These are phyloP conservation scores for Gracilariopsis chorda DNA, from an alignment of 23 red algal genomes.

Conservation along the genomic window DNA sequence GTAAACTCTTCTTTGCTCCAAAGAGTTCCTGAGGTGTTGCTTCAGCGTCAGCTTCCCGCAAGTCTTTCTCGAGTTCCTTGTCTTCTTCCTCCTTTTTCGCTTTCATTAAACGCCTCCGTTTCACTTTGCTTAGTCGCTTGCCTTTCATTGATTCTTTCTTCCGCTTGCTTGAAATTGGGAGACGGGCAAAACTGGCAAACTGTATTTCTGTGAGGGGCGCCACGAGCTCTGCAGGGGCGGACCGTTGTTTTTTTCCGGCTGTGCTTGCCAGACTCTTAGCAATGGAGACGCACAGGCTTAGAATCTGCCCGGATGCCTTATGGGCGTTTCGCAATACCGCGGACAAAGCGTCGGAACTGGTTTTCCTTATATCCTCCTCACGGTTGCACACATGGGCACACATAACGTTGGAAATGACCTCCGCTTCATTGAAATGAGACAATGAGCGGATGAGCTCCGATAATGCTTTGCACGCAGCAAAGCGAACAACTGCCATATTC, in stretches of 20 bases:
- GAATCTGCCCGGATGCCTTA: conserved; percentile 29
- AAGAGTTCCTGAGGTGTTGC: conserved; percentile 51
- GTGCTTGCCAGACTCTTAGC: conserved; percentile 45
- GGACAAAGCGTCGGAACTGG: conserved; percentile 6
- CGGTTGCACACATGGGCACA: conserved; percentile 17
- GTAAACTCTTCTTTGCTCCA: conserved; percentile 35
- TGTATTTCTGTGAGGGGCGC: conserved; percentile 51
- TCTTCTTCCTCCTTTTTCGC: conserved; percentile 10
- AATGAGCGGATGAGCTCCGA: conserved; percentile 34
- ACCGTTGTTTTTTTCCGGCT: conserved; percentile 8
- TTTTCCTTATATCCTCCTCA: conserved; percentile 19
- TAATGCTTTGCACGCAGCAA: conserved; percentile 40
- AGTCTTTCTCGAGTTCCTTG: conserved; percentile 50
- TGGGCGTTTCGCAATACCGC: conserved; percentile 43
- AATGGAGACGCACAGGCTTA: conserved; percentile 45
- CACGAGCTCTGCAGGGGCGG: conserved; percentile 41
- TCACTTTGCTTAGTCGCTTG: conserved; percentile 4
- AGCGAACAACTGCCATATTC: conserved; percentile 22
- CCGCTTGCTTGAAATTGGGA: conserved; percentile 8
- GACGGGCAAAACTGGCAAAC: conserved; percentile 35
- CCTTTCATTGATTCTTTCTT: conserved; percentile 10
- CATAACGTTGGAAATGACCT: background rate
- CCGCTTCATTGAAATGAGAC: conserved; percentile 65
- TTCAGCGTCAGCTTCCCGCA: conserved; percentile 58
- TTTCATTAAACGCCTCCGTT: conserved; percentile 6